phyloP scores from a whole-genome alignment of 352 stramenopile species.

The Phytophthora europaea region DNA sequence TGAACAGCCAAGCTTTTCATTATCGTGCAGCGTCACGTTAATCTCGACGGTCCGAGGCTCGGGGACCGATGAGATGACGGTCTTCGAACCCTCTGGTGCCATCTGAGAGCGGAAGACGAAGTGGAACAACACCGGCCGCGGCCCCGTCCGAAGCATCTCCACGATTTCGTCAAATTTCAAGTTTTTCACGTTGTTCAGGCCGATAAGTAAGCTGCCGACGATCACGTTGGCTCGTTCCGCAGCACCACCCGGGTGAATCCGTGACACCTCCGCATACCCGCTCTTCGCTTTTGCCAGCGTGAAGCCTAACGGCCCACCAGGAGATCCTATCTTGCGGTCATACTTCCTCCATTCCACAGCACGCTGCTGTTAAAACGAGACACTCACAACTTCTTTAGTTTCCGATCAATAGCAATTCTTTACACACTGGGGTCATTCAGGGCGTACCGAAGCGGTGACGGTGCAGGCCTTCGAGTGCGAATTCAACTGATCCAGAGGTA shows the following conservation, averaged over 20 bases:
- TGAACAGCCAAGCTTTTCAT: conserved; percentile 67
- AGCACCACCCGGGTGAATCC: conserved; percentile 62
- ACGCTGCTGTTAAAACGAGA: conserved; percentile 23
- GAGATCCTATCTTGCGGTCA: conserved; percentile 57
- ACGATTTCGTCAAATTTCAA: conserved; percentile 83
- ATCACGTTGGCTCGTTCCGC: conserved; percentile 72
- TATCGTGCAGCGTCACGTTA: conserved; percentile 66
- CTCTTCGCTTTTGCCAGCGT: conserved; percentile 76
- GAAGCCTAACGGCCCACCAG: conserved; percentile 65
- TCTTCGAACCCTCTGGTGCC: conserved; percentile 24
- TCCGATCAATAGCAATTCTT: background rate
- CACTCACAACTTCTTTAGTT: background rate
- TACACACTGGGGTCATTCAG: background rate
- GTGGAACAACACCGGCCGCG: conserved; percentile 71
- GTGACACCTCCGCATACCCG: conserved; percentile 78
- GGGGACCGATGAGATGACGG: conserved; percentile 64
- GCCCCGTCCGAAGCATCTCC: conserved; percentile 54
- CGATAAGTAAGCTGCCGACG: conserved; percentile 81
- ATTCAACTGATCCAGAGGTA: conserved; percentile 64
- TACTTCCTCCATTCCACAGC: conserved; percentile 70
- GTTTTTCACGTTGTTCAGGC: conserved; percentile 66
- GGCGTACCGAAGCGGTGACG: conserved; percentile 52
- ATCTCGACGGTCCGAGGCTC: conserved; percentile 70
- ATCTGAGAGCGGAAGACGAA: conserved; percentile 65
- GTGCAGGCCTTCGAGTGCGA: conserved; percentile 70